A percentile compares a stretch with the other conserved stretches of the same genome.
Evolutionary conservation across 768 basidiomycete genomes (phyloP).

Genomic region (Suillus subalutaceus): DNA sequence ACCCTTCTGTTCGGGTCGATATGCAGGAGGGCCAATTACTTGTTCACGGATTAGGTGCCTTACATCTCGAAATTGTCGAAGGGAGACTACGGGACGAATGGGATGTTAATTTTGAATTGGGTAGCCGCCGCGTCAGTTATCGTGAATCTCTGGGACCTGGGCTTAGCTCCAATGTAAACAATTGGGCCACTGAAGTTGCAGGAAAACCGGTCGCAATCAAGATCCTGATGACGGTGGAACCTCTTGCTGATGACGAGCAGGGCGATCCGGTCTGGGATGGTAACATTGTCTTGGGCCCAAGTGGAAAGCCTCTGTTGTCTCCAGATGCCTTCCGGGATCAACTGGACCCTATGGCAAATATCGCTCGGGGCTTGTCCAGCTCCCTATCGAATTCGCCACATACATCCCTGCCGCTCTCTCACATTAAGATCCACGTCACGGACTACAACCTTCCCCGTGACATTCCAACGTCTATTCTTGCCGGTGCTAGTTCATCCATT

Average conservation of each 20-base stretch:
- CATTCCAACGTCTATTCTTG: conserved; percentile 53
- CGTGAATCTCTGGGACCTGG: conserved; percentile 58
- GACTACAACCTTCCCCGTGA: conserved; percentile 45
- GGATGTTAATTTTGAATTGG: conserved; percentile 77
- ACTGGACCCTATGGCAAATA: conserved; percentile 49
- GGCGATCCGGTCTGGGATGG: conserved; percentile 78
- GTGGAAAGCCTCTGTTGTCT: conserved; percentile 52
- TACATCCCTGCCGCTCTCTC: conserved; percentile 71
- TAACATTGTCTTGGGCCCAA: conserved; percentile 66
- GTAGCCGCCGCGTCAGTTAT: conserved; percentile 77
- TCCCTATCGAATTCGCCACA: conserved; percentile 80
- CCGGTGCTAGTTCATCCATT: conserved; percentile 66
- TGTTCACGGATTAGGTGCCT: conserved; percentile 80
- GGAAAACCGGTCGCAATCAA: conserved; percentile 56
- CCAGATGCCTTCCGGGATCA: conserved; percentile 50
- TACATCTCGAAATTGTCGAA: conserved; percentile 90
- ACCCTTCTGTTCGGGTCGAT: conserved; percentile 85
- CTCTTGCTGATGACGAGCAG: conserved; percentile 54
- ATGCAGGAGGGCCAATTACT: conserved; percentile 82
- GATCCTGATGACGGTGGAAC: conserved; percentile 57
- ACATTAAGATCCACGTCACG: conserved; percentile 58
- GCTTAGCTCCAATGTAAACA: conserved; percentile 34
- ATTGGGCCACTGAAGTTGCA: conserved; percentile 65
- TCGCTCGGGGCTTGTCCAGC: conserved; percentile 71
- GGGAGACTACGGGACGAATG: conserved; percentile 81